These are phyloP conservation scores for Citrus hindsii DNA, from an alignment of 345 rosid genomes.

Conservation along the genomic window DNA sequence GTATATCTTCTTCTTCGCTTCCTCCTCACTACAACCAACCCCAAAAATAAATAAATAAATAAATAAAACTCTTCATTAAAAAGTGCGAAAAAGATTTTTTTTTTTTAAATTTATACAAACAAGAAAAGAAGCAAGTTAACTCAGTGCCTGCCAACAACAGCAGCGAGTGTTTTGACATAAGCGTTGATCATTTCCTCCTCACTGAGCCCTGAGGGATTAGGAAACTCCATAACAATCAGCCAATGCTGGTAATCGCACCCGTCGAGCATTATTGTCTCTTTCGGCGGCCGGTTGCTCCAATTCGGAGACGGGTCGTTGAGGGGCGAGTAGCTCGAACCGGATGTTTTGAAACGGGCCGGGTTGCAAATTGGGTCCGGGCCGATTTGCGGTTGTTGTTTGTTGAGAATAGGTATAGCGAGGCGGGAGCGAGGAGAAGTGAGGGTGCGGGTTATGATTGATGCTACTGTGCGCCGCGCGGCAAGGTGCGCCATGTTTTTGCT, in stretches of 20 bases:
- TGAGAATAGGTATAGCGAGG: conserved; percentile 36
- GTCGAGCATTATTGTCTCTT: conserved; percentile 86
- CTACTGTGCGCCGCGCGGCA: conserved; percentile 49
- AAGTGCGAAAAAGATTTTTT: neutral
- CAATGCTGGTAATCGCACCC: conserved; percentile 97
- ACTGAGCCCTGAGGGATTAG: conserved; percentile 63
- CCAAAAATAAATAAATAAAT: neutral
- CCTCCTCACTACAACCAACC: conserved; percentile 67
- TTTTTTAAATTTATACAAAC: neutral
- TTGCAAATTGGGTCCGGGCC: conserved; percentile 26
- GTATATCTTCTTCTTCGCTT: conserved; percentile 96
- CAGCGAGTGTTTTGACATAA: conserved; percentile 77
- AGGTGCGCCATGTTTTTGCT: conserved; percentile 53
- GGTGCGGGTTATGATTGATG: conserved; percentile 34
- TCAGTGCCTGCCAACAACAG: conserved; percentile 67
- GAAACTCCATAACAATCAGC: conserved; percentile 94
- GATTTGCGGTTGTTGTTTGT: conserved; percentile 21
- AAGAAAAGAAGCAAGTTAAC: neutral
- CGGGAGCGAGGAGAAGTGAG: conserved; percentile 51
- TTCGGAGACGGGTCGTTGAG: conserved; percentile 87
- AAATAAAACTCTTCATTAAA: neutral
- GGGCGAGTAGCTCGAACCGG: conserved; percentile 80
- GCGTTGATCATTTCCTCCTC: conserved; percentile 82
- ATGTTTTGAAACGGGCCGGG: conserved; percentile 53
- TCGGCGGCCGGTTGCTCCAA: conserved; percentile 93